A percentile compares a stretch with the other conserved stretches of the same genome.
Evolutionary conservation across 495 filamentous ascomycete genomes (phyloP).

Genomic region (Hyphodiscus hymeniophilus): DNA sequence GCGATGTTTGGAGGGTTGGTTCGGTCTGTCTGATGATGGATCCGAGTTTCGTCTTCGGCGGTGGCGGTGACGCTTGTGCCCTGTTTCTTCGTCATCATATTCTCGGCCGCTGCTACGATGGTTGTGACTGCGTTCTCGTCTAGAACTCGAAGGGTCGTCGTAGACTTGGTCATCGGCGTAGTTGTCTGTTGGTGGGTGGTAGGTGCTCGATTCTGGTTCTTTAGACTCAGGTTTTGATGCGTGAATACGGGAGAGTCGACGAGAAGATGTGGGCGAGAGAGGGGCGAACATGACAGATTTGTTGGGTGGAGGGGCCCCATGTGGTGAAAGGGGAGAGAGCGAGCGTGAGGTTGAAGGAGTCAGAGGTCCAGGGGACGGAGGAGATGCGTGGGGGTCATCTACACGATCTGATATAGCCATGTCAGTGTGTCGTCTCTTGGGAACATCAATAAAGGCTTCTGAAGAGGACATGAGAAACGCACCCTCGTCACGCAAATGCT

Average conservation of each 20-base stretch:
- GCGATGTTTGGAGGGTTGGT: slow-evolving; percentile 9
- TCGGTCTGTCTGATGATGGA: slow-evolving; percentile 18
- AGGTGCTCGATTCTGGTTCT: slow-evolving; percentile 27
- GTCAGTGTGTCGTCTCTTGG: background rate
- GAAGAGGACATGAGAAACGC: slow-evolving; percentile 10
- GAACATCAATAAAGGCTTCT: background rate
- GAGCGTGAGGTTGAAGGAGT: slow-evolving; percentile 6
- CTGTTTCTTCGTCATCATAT: background rate
- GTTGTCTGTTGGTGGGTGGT: slow-evolving; percentile 37
- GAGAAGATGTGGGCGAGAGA: slow-evolving; percentile 21
- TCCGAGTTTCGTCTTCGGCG: slow-evolving; percentile 17
- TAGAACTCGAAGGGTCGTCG: background rate
- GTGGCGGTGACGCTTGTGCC: slow-evolving; percentile 5
- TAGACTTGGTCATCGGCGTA: slow-evolving; percentile 17
- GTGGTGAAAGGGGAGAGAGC: background rate
- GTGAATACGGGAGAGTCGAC: slow-evolving; percentile 7
- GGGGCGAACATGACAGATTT: slow-evolving; percentile 24
- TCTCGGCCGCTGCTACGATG: slow-evolving; percentile 1
- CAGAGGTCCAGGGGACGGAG: background rate
- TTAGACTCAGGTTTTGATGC: background rate
- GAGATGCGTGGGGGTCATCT: background rate
- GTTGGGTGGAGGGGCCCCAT: background rate
- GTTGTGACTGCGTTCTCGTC: background rate
- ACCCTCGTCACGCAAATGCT: slow-evolving; percentile 20
- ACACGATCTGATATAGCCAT: background rate